phyloP scores from a whole-genome alignment of 2,329 filamentous ascomycete species.

The Sordariomycetes sp. region DNA sequence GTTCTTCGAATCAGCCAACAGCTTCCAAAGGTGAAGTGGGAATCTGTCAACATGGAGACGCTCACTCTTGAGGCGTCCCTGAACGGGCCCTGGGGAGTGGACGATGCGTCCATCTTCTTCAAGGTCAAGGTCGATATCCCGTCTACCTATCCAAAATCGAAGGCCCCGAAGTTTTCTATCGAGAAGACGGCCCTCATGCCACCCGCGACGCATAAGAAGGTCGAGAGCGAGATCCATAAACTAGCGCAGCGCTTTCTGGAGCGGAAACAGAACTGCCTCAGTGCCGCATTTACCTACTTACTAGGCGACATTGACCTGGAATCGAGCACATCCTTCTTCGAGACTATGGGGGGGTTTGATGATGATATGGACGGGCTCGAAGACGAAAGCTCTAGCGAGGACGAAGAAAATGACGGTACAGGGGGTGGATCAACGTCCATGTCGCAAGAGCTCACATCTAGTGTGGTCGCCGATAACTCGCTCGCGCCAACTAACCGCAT shows the following conservation, averaged over 20 bases:
- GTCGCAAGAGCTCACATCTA: slow-evolving; percentile 50
- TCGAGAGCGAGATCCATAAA: slow-evolving; percentile 45
- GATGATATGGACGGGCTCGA: slow-evolving; percentile 44
- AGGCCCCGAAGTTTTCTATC: slow-evolving; percentile 46
- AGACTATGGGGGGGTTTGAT: slow-evolving; percentile 53
- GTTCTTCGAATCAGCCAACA: slow-evolving; percentile 51
- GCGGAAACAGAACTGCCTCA: slow-evolving; percentile 50
- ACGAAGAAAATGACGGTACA: slow-evolving; percentile 59
- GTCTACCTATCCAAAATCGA: slow-evolving; percentile 44
- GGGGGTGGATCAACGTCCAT: slow-evolving; percentile 44
- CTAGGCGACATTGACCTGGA: slow-evolving; percentile 53
- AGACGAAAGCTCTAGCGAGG: slow-evolving; percentile 77
- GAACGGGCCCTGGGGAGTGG: slow-evolving; percentile 52
- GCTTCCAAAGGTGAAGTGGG: slow-evolving; percentile 54
- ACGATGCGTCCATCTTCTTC: slow-evolving; percentile 47
- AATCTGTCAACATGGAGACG: slow-evolving; percentile 53
- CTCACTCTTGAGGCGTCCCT: slow-evolving; percentile 49
- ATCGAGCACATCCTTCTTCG: slow-evolving; percentile 49
- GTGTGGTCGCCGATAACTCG: slow-evolving; percentile 40
- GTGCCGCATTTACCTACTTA: slow-evolving; percentile 51
- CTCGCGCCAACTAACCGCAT: slow-evolving; percentile 39
- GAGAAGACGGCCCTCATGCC: slow-evolving; percentile 54
- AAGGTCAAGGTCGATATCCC: slow-evolving; percentile 52
- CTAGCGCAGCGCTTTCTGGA: slow-evolving; percentile 44
- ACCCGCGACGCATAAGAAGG: slow-evolving; percentile 36